Percentiles rank a stretch among this genome's conserved stretches.
Evolutionary conservation across 2,329 filamentous ascomycete species (phyloP).

Genomic region (Fusarium lateritium): DNA sequence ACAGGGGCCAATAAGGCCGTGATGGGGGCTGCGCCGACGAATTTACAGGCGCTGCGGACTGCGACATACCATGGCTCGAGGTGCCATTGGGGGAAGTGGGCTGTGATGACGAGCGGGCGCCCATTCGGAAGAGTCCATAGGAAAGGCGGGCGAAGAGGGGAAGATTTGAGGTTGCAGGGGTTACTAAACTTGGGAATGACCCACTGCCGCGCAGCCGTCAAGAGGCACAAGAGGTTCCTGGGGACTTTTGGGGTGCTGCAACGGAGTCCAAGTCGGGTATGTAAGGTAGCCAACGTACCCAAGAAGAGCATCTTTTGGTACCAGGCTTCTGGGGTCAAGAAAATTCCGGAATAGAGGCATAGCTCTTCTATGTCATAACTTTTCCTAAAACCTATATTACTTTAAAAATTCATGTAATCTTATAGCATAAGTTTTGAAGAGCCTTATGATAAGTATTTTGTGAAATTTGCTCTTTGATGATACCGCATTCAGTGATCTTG

Average conservation of each 20-base stretch:
- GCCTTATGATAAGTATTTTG: too few species aligned
- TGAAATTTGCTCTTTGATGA: too few species aligned
- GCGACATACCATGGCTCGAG: constrained; percentile 38
- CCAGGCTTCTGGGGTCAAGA: background rate
- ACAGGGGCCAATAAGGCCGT: constrained; percentile 45
- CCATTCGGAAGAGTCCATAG: constrained; percentile 37
- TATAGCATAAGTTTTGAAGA: too few species aligned
- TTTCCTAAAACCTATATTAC: too few species aligned
- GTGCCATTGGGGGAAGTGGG: constrained; percentile 43
- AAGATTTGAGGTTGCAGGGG: constrained; percentile 35
- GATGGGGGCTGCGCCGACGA: constrained; percentile 35
- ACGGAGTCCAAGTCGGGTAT: constrained; percentile 13
- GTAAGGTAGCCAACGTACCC: constrained; percentile 28
- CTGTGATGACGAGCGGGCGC: constrained; percentile 46
- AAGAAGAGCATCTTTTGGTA: constrained; percentile 35
- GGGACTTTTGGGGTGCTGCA: constrained; percentile 33
- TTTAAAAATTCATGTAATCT: too few species aligned
- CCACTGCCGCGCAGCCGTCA: constrained; percentile 40
- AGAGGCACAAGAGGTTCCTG: constrained; percentile 30
- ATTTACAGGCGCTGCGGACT: constrained; percentile 38
- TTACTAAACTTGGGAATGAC: constrained; percentile 31
- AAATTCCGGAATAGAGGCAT: too few species aligned
- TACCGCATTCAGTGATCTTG: too few species aligned
- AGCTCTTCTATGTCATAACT: too few species aligned
- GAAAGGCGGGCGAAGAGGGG: constrained; percentile 35